These are phyloP conservation scores for Trichoderma endophyticum DNA, from an alignment of 2,329 filamentous ascomycete species.

Conservation along the genomic window DNA sequence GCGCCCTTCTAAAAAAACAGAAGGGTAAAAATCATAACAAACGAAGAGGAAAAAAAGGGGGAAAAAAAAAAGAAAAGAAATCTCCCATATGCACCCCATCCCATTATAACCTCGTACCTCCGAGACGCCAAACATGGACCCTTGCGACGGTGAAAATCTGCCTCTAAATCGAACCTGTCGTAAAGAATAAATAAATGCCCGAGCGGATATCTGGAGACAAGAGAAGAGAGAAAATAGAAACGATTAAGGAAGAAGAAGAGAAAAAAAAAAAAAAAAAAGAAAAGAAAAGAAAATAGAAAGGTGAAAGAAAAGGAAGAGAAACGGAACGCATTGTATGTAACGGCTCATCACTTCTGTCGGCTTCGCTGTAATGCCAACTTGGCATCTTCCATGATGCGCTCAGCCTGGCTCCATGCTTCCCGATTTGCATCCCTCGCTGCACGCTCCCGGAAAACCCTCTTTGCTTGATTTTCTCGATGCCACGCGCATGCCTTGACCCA, in stretches of 20 bases:
- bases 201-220: neutral
- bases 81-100: neutral
- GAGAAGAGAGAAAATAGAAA: neutral
- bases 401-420: slow-evolving; percentile 1
- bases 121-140: neutral
- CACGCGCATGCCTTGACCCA: slow-evolving; percentile 44
- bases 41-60: neutral
- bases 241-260: neutral
- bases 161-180: neutral
- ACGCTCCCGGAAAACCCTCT: slow-evolving; percentile 1
- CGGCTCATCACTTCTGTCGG: neutral
- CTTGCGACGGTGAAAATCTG: neutral
- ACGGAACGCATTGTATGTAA: neutral
- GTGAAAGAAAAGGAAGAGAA: neutral
- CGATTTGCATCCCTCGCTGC: neutral
- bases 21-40: neutral
- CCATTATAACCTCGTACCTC: neutral
- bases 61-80: neutral
- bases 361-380: neutral
- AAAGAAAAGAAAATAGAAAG: neutral
- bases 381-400: neutral
- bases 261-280: neutral
- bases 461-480: slow-evolving; percentile 30
- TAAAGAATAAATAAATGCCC: neutral
- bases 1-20: neutral